Conservation (phyloP, 306 rosid genomes). For the Cyclanthera cordifolia region DNA sequence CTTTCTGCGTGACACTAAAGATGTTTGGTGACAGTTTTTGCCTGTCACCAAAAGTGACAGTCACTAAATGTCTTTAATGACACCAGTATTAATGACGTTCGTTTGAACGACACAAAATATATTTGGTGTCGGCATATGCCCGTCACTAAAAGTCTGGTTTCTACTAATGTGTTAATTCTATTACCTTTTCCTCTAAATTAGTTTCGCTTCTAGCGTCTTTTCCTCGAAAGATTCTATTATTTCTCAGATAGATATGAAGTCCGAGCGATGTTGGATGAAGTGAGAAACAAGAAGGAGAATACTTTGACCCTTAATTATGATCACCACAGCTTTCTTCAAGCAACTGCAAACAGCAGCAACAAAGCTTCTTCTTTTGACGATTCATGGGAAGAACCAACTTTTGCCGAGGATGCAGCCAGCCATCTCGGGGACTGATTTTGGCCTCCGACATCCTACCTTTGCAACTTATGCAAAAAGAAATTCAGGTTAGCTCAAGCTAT, state of each 20-base stretch:
- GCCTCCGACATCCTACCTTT: conserved; percentile 92
- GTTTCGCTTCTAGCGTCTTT: background rate
- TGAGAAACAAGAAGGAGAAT: conserved; percentile 45
- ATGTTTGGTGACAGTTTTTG: no score
- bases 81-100: no score
- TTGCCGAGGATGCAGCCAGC: conserved; percentile 68
- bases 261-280: conserved; percentile 46
- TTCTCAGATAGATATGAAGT: conserved; percentile 37
- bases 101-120: no score
- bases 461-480: conserved; percentile 84
- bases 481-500: conserved; percentile 91
- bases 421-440: conserved; percentile 75
- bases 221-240: background rate
- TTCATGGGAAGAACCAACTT: conserved; percentile 96
- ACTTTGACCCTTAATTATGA: conserved; percentile 13
- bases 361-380: conserved; percentile 24
- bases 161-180: conserved; percentile 14
- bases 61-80: no score
- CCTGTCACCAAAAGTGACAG: no score
- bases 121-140: no score
- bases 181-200: conserved; percentile 3
- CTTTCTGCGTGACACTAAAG: no score
- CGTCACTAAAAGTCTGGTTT: no score
- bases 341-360: background rate
- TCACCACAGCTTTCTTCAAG: conserved; percentile 8